phyloP scores from a whole-genome alignment of 768 basidiomycete species.

The Nidularia pulvinata region DNA sequence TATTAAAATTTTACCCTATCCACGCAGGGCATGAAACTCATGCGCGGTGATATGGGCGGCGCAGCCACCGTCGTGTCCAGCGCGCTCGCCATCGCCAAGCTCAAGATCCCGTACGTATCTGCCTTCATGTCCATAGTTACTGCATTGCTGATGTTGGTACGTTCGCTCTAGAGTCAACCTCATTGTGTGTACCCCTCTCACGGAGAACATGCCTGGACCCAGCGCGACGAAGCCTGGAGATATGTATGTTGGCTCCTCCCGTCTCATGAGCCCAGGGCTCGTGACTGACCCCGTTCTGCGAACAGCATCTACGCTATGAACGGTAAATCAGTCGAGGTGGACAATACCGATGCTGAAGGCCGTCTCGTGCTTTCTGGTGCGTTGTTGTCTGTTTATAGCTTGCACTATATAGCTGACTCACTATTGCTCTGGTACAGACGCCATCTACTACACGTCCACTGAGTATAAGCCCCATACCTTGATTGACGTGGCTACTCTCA shows the following conservation, averaged over 20 bases:
- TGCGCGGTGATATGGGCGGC: slow-evolving; percentile 91
- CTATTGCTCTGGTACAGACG: slow-evolving; percentile 43
- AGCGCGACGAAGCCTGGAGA: slow-evolving; percentile 84
- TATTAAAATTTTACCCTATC: no score
- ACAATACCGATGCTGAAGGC: slow-evolving; percentile 88
- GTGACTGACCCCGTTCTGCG: no score
- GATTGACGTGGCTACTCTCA: slow-evolving; percentile 88
- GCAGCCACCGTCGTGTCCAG: slow-evolving; percentile 79
- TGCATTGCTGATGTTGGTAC: neutral
- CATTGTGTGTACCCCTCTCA: slow-evolving; percentile 69
- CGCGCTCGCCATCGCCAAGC: slow-evolving; percentile 77
- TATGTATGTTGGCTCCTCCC: slow-evolving; percentile 44
- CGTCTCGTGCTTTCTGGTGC: slow-evolving; percentile 72
- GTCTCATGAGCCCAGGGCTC: neutral
- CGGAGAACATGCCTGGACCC: slow-evolving; percentile 85
- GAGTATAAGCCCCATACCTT: slow-evolving; percentile 80
- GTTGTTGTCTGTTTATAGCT: slow-evolving; percentile 7
- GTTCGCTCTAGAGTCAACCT: slow-evolving; percentile 61
- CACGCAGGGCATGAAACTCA: slow-evolving; percentile 73
- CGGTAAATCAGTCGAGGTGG: slow-evolving; percentile 83
- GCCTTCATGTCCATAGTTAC: neutral
- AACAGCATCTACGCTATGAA: slow-evolving; percentile 82
- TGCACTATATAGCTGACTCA: neutral
- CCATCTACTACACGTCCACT: slow-evolving; percentile 80
- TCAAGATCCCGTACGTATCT: slow-evolving; percentile 69